Conservation (phyloP, 768 basidiomycete genomes). For the Lentinula sp. region DNA sequence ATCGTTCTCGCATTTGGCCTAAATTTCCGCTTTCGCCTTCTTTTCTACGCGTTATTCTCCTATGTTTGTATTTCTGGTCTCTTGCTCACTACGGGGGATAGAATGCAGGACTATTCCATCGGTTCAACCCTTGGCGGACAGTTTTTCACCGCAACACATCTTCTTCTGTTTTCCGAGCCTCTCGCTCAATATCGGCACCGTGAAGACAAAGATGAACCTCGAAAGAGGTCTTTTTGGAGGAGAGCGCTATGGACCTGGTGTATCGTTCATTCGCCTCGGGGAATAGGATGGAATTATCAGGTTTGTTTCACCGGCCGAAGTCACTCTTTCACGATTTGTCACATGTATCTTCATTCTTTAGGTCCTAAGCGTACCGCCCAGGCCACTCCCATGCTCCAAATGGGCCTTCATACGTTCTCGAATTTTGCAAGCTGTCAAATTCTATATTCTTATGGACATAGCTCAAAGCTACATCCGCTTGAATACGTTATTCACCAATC, state of each 20-base stretch:
- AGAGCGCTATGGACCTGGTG: constrained; percentile 13
- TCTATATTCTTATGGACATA: constrained; percentile 13
- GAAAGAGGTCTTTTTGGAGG: constrained; percentile 6
- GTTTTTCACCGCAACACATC: constrained; percentile 13
- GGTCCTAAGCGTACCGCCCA: constrained; percentile 1
- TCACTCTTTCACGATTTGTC: not conserved
- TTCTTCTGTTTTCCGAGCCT: constrained; percentile 13
- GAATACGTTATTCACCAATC: constrained; percentile 10
- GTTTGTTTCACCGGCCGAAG: constrained; percentile 3
- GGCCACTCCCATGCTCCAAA: not conserved
- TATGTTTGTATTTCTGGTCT: not conserved
- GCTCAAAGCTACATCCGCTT: constrained; percentile 14
- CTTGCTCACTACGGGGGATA: constrained; percentile 10
- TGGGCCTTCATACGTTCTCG: constrained; percentile 9
- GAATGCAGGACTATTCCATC: constrained; percentile 11
- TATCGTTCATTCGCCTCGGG: constrained; percentile 11
- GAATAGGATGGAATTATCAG: constrained; percentile 16
- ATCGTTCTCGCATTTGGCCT: not conserved
- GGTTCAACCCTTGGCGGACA: constrained; percentile 11
- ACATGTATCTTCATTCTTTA: not conserved
- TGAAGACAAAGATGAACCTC: constrained; percentile 9
- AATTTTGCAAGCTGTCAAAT: constrained; percentile 9
- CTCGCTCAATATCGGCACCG: constrained; percentile 12
- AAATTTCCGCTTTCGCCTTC: not conserved
- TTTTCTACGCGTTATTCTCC: not conserved